Evolutionary conservation across 129 eudicot genomes (phyloP).

Genomic region (Pittosporum tobira): DNA sequence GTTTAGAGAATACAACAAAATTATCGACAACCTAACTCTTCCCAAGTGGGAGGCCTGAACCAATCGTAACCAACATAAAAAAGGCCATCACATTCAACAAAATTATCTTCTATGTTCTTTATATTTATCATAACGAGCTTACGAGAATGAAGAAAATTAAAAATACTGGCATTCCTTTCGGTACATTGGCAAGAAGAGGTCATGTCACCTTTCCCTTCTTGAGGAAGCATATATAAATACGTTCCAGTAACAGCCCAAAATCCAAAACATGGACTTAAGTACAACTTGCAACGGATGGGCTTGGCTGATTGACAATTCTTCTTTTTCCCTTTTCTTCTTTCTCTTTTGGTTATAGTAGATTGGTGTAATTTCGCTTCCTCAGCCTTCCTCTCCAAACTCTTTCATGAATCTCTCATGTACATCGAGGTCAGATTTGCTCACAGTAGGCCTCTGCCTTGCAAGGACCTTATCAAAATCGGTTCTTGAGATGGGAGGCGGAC

Average conservation of each 20-base stretch:
- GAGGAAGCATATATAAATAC: conserved; percentile 30
- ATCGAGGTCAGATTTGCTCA: conserved; percentile 93
- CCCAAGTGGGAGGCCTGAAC: too few species aligned
- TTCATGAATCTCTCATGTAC: conserved; percentile 88
- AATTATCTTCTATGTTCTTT: conserved; percentile 1
- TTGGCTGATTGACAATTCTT: not conserved
- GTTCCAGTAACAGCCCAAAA: conserved; percentile 14
- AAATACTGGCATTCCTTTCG: conserved; percentile 14
- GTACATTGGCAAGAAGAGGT: conserved; percentile 5
- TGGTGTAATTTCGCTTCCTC: conserved; percentile 16
- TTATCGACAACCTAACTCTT: too few species aligned
- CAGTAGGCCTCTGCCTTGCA: conserved; percentile 90
- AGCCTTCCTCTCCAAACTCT: conserved; percentile 99
- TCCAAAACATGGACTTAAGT: conserved; percentile 8
- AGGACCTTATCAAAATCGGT: conserved; percentile 85
- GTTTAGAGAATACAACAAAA: too few species aligned
- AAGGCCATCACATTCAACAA: too few species aligned
- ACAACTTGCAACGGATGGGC: conserved; percentile 5
- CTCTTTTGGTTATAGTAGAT: conserved; percentile 15
- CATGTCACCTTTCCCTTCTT: conserved; percentile 5
- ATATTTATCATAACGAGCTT: conserved; percentile 17
- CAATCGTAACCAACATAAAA: too few species aligned
- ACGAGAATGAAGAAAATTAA: not conserved
- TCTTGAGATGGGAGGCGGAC: conserved; percentile 86
- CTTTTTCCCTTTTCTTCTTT: conserved; percentile 7